phyloP scores from a whole-genome alignment of 1,284 basidiomycete species.

The Xanthoconium separans region DNA sequence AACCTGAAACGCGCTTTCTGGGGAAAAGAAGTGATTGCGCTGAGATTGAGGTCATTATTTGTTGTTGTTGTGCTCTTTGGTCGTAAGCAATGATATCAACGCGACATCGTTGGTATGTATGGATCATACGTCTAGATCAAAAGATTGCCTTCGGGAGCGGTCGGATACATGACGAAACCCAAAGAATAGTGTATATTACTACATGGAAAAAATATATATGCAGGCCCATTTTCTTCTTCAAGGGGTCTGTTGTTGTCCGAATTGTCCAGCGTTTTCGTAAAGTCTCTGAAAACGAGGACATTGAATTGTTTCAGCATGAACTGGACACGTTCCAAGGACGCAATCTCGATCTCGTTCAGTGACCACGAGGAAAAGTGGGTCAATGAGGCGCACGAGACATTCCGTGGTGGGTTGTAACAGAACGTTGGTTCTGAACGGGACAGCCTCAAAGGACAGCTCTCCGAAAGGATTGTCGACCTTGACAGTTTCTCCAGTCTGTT shows the following conservation, averaged over 20 bases:
- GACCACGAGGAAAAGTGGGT: slow-evolving; percentile 97
- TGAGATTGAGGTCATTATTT: too few relatives aligned
- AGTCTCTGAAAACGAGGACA: slow-evolving; percentile 96
- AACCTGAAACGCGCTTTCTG: too few relatives aligned
- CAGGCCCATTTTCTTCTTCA: slow-evolving; percentile 65
- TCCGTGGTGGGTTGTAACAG: slow-evolving; percentile 96
- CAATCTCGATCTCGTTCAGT: slow-evolving; percentile 92
- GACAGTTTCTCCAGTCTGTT: slow-evolving; percentile 75
- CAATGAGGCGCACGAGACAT: slow-evolving; percentile 93
- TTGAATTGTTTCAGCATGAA: slow-evolving; percentile 98
- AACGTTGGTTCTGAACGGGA: slow-evolving; percentile 94
- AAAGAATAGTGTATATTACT: slow-evolving; percentile 5
- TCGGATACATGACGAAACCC: neutral
- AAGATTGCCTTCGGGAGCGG: too few relatives aligned
- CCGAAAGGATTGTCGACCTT: slow-evolving; percentile 97
- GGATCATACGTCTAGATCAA: neutral
- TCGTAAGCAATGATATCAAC: too few relatives aligned
- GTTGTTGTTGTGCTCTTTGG: too few relatives aligned
- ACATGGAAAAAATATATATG: slow-evolving; percentile 9
- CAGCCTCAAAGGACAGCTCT: slow-evolving; percentile 96
- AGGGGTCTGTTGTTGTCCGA: slow-evolving; percentile 63
- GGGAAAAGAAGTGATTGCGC: too few relatives aligned
- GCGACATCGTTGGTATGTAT: too few relatives aligned
- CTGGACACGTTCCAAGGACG: slow-evolving; percentile 95
- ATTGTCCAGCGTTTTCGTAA: slow-evolving; percentile 77